Conservation (phyloP, 1,139 yeast genomes). For the Lodderomyces pseudojiufengensis region DNA sequence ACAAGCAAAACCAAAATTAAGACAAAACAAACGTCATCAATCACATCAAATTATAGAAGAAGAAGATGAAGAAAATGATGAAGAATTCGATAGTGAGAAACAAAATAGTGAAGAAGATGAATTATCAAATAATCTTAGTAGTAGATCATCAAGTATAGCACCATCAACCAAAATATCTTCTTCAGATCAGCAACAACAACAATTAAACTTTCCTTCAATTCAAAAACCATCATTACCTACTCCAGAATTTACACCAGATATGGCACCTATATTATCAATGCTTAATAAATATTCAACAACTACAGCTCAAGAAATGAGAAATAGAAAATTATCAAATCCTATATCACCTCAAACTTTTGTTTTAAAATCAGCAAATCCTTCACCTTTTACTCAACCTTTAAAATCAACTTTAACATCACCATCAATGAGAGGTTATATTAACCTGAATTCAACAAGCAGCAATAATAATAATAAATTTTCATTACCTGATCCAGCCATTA, state of each 20-base stretch:
- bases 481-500: constrained; percentile 42
- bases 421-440: constrained; percentile 5
- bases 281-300: constrained; percentile 21
- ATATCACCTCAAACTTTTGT: constrained; percentile 14
- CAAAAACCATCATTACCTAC: constrained; percentile 30
- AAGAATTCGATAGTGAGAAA: constrained; percentile 10
- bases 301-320: neutral
- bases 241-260: constrained; percentile 45
- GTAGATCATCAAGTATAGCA: constrained; percentile 8
- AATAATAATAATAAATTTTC: constrained; percentile 19
- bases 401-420: constrained; percentile 14
- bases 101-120: constrained; percentile 10
- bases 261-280: constrained; percentile 33
- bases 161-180: constrained; percentile 7
- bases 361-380: constrained; percentile 19
- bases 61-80: constrained; percentile 8
- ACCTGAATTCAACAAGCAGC: neutral
- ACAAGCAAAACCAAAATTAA: too few species aligned
- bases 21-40: too few species aligned
- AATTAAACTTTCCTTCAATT: constrained; percentile 5
- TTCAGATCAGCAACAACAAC: constrained; percentile 6
- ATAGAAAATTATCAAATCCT: constrained; percentile 12
- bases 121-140: constrained; percentile 9
- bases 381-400: constrained; percentile 24
- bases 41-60: neutral